phyloP scores from a whole-genome alignment of 2,329 filamentous ascomycete species.

The Allantophomopsis cytisporea region DNA sequence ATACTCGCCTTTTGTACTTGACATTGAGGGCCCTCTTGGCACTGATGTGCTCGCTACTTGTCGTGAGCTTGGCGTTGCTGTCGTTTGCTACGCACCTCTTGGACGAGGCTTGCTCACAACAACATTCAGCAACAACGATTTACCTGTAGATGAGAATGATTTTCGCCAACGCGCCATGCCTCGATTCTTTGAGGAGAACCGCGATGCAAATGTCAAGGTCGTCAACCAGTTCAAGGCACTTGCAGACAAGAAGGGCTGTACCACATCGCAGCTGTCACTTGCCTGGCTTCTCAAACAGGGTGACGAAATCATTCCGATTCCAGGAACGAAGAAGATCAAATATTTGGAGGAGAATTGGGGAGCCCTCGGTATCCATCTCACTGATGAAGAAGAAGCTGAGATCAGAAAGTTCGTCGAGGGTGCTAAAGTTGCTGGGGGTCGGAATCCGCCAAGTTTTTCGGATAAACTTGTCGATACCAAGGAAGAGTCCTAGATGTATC shows the following conservation, averaged over 20 bases:
- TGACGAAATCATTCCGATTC: not conserved
- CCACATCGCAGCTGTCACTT: conserved; percentile 35
- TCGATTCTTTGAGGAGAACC: conserved; percentile 29
- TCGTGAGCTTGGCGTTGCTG: conserved; percentile 25
- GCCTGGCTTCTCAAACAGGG: conserved; percentile 31
- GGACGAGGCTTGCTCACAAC: conserved; percentile 33
- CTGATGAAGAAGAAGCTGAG: conserved; percentile 20
- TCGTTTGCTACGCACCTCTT: conserved; percentile 28
- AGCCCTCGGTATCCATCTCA: conserved; percentile 19
- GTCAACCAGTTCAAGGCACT: conserved; percentile 26
- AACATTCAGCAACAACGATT: conserved; percentile 1
- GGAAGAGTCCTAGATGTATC: not conserved
- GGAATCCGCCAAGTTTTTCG: not conserved
- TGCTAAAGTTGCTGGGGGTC: conserved; percentile 7
- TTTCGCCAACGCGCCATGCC: conserved; percentile 17
- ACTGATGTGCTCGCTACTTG: conserved; percentile 18
- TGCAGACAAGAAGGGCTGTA: conserved; percentile 29
- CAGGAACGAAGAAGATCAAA: conserved; percentile 13
- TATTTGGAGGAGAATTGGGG: conserved; percentile 31
- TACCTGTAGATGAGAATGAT: conserved; percentile 14
- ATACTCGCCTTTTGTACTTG: conserved; percentile 31
- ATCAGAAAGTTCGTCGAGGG: conserved; percentile 22
- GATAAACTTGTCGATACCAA: not conserved
- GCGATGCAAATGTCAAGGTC: conserved; percentile 33
- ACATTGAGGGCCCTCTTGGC: conserved; percentile 22